Percentiles rank a stretch among this genome's conserved stretches.
These are phyloP conservation scores for Pyronema domesticum DNA, from an alignment of 495 filamentous ascomycete species.

Conservation along the genomic window DNA sequence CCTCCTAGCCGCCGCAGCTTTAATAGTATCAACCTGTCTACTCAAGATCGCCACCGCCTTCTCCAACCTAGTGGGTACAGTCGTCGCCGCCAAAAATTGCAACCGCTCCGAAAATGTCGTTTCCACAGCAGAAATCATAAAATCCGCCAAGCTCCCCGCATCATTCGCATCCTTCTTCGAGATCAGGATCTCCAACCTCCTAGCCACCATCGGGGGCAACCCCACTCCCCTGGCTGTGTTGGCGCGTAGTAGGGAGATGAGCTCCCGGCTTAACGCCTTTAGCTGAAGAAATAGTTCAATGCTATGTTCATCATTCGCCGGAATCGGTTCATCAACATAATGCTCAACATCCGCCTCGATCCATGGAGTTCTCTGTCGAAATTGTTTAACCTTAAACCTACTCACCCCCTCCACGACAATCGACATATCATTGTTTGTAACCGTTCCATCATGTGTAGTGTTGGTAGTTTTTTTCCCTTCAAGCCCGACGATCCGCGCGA, in stretches of 20 bases:
- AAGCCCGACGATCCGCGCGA: slow-evolving; percentile 51
- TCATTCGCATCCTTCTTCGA: slow-evolving; percentile 54
- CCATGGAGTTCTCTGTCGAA: slow-evolving; percentile 62
- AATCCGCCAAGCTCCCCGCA: slow-evolving; percentile 81
- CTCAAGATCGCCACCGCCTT: slow-evolving; percentile 64
- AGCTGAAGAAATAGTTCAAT: slow-evolving; percentile 58
- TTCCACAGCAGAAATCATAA: slow-evolving; percentile 82
- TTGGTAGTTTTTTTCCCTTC: slow-evolving; percentile 31
- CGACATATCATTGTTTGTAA: slow-evolving; percentile 25
- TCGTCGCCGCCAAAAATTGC: slow-evolving; percentile 55
- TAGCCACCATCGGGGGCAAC: slow-evolving; percentile 64
- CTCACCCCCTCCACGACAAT: slow-evolving; percentile 72
- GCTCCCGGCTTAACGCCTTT: slow-evolving; percentile 65
- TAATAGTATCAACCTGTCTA: slow-evolving; percentile 60
- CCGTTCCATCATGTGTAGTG: slow-evolving; percentile 9
- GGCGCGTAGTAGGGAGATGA: slow-evolving; percentile 59
- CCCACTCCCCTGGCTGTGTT: slow-evolving; percentile 44
- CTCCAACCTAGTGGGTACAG: slow-evolving; percentile 58
- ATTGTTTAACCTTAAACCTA: slow-evolving; percentile 54
- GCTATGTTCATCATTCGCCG: slow-evolving; percentile 37
- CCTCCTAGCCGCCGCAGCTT: slow-evolving; percentile 37
- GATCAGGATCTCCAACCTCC: slow-evolving; percentile 73
- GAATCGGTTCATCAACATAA: slow-evolving; percentile 24
- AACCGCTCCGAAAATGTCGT: slow-evolving; percentile 76
- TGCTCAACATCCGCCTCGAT: slow-evolving; percentile 57